phyloP scores from a whole-genome alignment of 495 filamentous ascomycete species.

The Aspergillus sparsus region DNA sequence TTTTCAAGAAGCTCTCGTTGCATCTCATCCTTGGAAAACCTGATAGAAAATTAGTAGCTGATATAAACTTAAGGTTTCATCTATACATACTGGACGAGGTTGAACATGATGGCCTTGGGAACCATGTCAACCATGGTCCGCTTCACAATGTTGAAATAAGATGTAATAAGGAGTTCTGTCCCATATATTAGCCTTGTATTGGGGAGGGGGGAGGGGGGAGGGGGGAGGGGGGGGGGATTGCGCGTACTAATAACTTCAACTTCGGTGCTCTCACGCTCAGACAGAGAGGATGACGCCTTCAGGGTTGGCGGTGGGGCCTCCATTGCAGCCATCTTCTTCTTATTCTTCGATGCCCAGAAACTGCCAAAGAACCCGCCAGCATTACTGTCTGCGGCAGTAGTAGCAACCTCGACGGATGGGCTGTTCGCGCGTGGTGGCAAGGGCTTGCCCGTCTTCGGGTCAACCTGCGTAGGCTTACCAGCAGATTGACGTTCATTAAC shows the following conservation, averaged over 20 bases:
- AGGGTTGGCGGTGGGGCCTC: slow-evolving; percentile 89
- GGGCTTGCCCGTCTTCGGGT: slow-evolving; percentile 98
- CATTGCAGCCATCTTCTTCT: slow-evolving; percentile 99
- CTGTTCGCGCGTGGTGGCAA: slow-evolving; percentile 75
- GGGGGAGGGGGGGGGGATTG: too few species aligned
- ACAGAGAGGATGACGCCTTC: slow-evolving; percentile 89
- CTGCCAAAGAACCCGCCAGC: slow-evolving; percentile 91
- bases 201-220: too few species aligned
- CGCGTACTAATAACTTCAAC: slow-evolving; percentile 98
- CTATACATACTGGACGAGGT: slow-evolving; percentile 79
- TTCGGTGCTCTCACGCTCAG: slow-evolving; percentile 88
- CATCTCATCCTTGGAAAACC: slow-evolving; percentile 97
- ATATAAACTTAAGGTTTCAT: slow-evolving; percentile 3
- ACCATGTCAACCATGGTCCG: slow-evolving; percentile 99
- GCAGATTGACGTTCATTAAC: slow-evolving; percentile 86
- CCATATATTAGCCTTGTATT: slow-evolving; percentile 9
- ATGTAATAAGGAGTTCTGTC: slow-evolving; percentile 87
- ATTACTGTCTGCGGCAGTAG: slow-evolving; percentile 57
- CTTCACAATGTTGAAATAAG: slow-evolving; percentile 97
- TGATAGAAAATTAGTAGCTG: slow-evolving; percentile 35
- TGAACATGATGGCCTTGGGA: slow-evolving; percentile 98
- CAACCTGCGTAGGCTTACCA: slow-evolving; percentile 88
- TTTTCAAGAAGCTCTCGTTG: slow-evolving; percentile 96
- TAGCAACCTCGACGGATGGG: slow-evolving; percentile 56
- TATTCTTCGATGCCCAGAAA: slow-evolving; percentile 97